These are phyloP conservation scores for Trichoderma guizhouense DNA, from an alignment of 2,329 filamentous ascomycete genomes.

Conservation along the genomic window DNA sequence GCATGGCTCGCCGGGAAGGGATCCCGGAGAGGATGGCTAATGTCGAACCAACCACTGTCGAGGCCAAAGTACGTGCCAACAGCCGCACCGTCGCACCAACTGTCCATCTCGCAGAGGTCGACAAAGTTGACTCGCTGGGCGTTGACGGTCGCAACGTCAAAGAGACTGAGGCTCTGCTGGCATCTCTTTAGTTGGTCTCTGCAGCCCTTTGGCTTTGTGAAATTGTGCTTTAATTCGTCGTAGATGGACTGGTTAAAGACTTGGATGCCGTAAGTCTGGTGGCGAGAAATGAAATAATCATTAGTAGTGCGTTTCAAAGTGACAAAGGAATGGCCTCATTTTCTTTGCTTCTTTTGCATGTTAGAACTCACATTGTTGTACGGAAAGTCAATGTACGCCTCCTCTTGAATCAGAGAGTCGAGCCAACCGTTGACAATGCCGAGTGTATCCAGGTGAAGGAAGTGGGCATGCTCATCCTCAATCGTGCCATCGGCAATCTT, in stretches of 20 bases:
- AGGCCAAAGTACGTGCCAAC: conserved; percentile 54
- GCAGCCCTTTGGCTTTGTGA: conserved; percentile 45
- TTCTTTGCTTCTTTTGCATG: neutral
- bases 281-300: neutral
- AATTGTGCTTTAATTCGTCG: conserved; percentile 29
- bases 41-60: conserved; percentile 57
- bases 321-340: neutral
- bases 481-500: conserved; percentile 34
- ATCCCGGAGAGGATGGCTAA: conserved; percentile 52
- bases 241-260: conserved; percentile 48
- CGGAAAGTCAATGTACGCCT: conserved; percentile 54
- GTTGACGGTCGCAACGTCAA: conserved; percentile 47
- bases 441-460: conserved; percentile 54
- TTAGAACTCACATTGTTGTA: conserved; percentile 52
- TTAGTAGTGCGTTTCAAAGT: neutral
- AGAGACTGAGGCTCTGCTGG: conserved; percentile 44
- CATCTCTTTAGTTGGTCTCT: conserved; percentile 51
- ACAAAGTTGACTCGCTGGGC: conserved; percentile 29
- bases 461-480: conserved; percentile 43
- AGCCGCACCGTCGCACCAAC: conserved; percentile 50
- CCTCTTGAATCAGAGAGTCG: conserved; percentile 59
- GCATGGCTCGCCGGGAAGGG: conserved; percentile 64
- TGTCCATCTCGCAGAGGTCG: conserved; percentile 46
- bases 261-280: conserved; percentile 53
- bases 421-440: conserved; percentile 70